A percentile compares a stretch with the other conserved stretches of the same genome.
Conservation (phyloP, 441 rosid genomes). For the Corymbia citriodora region DNA sequence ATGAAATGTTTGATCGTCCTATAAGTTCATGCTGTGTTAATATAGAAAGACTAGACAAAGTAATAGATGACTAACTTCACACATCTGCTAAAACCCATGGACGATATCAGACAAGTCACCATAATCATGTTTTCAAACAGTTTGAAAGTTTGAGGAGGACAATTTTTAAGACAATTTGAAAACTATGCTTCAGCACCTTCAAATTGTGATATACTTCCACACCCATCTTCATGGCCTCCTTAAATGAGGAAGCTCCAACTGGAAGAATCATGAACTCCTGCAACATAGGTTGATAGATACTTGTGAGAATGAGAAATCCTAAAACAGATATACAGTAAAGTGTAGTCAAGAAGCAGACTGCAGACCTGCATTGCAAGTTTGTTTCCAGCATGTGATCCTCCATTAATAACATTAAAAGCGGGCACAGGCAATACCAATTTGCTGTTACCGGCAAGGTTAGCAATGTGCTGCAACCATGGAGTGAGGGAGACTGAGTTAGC, state of each 20-base stretch:
- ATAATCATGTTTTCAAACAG: neutral
- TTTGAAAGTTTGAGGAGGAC: neutral
- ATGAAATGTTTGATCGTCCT: neutral
- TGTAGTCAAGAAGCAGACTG: neutral
- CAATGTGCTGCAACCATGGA: constrained; percentile 35
- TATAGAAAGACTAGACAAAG: neutral
- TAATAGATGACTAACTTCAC: neutral
- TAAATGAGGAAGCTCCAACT: constrained; percentile 38
- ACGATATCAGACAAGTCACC: neutral
- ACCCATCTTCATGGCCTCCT: constrained; percentile 56
- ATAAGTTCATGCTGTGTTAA: neutral
- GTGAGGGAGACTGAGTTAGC: too few relatives aligned
- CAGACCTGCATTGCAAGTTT: constrained; percentile 47
- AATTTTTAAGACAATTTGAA: neutral
- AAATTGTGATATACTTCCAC: constrained; percentile 44
- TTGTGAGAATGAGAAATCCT: neutral
- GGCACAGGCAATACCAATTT: constrained; percentile 8
- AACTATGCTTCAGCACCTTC: constrained; percentile 15
- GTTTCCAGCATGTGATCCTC: constrained; percentile 52
- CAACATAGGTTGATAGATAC: neutral
- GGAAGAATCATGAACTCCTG: constrained; percentile 53
- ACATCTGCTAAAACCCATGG: neutral
- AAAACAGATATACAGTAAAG: neutral
- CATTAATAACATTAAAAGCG: neutral
- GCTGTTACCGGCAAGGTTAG: constrained; percentile 46